phyloP scores from a whole-genome alignment of 2,329 filamentous ascomycete genomes.

The Nigrospora oryzae region DNA sequence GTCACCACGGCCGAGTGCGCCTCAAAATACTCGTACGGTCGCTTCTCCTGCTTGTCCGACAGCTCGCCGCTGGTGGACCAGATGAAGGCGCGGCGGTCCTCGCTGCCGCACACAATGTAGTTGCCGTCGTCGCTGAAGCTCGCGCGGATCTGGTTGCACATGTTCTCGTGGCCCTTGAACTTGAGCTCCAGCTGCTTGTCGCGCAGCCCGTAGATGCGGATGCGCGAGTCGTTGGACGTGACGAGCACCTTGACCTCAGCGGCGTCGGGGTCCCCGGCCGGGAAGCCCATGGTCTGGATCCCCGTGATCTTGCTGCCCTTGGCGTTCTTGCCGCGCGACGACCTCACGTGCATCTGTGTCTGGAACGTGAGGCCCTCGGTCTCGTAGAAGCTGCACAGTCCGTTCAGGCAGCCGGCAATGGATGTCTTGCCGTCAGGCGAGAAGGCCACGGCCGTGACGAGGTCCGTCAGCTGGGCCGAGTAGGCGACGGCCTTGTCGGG shows the following conservation, averaged over 20 bases:
- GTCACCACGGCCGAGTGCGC: slow-evolving; percentile 86
- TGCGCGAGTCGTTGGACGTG: slow-evolving; percentile 88
- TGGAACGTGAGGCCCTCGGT: slow-evolving; percentile 81
- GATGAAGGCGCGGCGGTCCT: slow-evolving; percentile 83
- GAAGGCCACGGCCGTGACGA: slow-evolving; percentile 91
- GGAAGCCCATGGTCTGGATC: slow-evolving; percentile 65
- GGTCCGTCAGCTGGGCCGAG: slow-evolving; percentile 66
- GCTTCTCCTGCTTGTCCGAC: slow-evolving; percentile 65
- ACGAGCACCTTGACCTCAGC: slow-evolving; percentile 77
- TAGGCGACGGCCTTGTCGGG: slow-evolving; percentile 91
- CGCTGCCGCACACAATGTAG: slow-evolving; percentile 87
- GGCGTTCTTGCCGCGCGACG: slow-evolving; percentile 82
- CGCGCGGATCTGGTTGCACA: slow-evolving; percentile 82
- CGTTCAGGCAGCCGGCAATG: slow-evolving; percentile 81
- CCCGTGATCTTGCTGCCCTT: slow-evolving; percentile 97
- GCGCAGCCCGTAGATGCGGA: slow-evolving; percentile 80
- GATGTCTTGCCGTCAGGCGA: slow-evolving; percentile 84
- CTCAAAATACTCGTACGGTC: slow-evolving; percentile 81
- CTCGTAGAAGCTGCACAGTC: slow-evolving; percentile 83
- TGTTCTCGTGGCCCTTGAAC: slow-evolving; percentile 85
- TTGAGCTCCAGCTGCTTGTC: slow-evolving; percentile 84
- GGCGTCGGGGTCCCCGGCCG: slow-evolving; percentile 32
- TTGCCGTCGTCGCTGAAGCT: slow-evolving; percentile 79
- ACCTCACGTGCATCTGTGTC: slow-evolving; percentile 87
- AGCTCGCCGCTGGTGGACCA: slow-evolving; percentile 64